phyloP scores from a whole-genome alignment of 225 moss, liverwort and hornwort genomes.

The Anthoceros angustus region DNA sequence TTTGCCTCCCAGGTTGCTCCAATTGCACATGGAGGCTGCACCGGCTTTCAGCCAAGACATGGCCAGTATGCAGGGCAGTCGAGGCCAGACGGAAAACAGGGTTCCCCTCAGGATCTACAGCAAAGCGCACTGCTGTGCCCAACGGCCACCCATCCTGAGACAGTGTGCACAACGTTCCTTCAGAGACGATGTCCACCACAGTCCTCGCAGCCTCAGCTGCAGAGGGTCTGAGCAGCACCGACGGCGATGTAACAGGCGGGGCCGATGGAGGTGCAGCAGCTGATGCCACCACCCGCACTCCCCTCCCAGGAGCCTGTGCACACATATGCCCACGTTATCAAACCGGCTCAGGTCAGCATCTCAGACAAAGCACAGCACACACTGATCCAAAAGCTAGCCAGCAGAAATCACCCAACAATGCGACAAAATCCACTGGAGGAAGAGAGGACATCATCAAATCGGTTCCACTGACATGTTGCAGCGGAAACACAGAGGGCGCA shows the following conservation, averaged over 20 bases:
- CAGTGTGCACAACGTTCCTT: slow-evolving; percentile 79
- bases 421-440: neutral
- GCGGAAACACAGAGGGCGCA: neutral
- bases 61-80: slow-evolving; percentile 44
- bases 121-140: slow-evolving; percentile 73
- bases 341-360: too few relatives aligned
- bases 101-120: slow-evolving; percentile 60
- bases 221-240: slow-evolving; percentile 29
- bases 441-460: neutral
- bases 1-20: slow-evolving; percentile 83
- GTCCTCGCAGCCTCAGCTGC: slow-evolving; percentile 74
- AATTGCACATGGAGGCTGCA: slow-evolving; percentile 92
- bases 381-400: neutral
- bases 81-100: slow-evolving; percentile 55
- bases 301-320: neutral
- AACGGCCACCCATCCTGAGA: slow-evolving; percentile 63
- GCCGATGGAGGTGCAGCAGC: neutral
- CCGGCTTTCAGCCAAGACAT: slow-evolving; percentile 50
- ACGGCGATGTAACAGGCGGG: neutral
- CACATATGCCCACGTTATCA: neutral
- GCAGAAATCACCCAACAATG: neutral
- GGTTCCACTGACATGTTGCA: neutral
- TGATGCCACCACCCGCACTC: neutral
- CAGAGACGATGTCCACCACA: slow-evolving; percentile 58
- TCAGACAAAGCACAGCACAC: too few relatives aligned